A percentile compares a stretch with the other conserved stretches of the same genome.
Conservation (phyloP, 2,329 filamentous ascomycete species). For the Aureobasidium sp. region DNA sequence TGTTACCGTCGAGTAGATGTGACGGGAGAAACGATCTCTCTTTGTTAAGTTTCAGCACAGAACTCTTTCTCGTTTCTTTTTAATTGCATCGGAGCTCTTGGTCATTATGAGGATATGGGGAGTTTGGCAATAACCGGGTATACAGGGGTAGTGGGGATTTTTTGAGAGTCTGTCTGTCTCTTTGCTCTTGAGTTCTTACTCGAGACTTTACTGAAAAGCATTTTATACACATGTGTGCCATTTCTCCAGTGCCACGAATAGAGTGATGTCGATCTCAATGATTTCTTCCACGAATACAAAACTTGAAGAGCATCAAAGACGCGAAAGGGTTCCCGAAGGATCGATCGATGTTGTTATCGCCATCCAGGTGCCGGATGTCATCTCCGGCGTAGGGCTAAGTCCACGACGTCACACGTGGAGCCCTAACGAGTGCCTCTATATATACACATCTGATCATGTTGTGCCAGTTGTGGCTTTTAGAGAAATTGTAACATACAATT, state of each 20-base stretch:
- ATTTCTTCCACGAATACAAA: no score
- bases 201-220: constrained; percentile 5
- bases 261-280: no score
- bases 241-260: not conserved
- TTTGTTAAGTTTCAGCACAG: not conserved
- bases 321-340: not conserved
- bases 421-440: not conserved
- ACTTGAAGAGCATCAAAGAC: not conserved
- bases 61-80: not conserved
- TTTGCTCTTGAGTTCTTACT: not conserved
- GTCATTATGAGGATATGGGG: constrained; percentile 1
- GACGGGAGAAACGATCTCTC: not conserved
- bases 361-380: not conserved
- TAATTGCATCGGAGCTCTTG: constrained; percentile 9
- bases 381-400: not conserved
- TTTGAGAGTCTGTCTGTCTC: not conserved
- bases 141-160: not conserved
- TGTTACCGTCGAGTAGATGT: constrained; percentile 84
- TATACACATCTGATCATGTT: not conserved
- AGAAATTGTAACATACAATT: not conserved
- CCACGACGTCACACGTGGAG: not conserved
- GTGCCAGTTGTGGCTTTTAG: not conserved
- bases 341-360: not conserved
- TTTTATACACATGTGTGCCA: not conserved
- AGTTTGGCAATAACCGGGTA: constrained; percentile 5